phyloP scores from a whole-genome alignment of 495 filamentous ascomycete genomes.

The Neurospora sublineolata region DNA sequence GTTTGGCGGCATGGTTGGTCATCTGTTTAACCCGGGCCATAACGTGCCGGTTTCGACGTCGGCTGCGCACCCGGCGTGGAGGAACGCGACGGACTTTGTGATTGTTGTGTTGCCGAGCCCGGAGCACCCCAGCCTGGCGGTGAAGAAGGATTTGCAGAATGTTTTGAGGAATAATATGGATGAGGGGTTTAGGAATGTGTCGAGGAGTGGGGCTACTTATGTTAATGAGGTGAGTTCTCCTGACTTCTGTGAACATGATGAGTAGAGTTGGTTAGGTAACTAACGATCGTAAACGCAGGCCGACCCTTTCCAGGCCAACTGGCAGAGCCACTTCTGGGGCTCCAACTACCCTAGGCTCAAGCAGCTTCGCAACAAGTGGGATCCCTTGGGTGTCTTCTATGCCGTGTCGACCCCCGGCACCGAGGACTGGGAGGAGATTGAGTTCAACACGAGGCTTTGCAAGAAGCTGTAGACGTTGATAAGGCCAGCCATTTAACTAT shows the following conservation, averaged over 20 bases:
- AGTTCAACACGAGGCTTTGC: conserved; percentile 25
- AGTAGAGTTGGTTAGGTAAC: background rate
- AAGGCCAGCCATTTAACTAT: background rate
- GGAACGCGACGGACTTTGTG: conserved; percentile 18
- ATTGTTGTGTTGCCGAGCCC: conserved; percentile 9
- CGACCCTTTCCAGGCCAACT: conserved; percentile 32
- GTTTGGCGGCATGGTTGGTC: conserved; percentile 20
- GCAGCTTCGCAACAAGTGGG: conserved; percentile 39
- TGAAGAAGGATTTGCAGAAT: conserved; percentile 15
- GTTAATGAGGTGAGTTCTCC: conserved; percentile 29
- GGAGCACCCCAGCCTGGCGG: conserved; percentile 2
- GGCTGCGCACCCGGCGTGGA: conserved; percentile 45
- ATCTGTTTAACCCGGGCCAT: conserved; percentile 32
- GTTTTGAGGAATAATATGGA: conserved; percentile 17
- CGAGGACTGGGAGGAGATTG: conserved; percentile 28
- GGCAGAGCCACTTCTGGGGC: conserved; percentile 31
- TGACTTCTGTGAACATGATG: background rate
- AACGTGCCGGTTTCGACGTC: conserved; percentile 19
- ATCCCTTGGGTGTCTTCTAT: conserved; percentile 42
- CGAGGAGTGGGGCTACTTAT: conserved; percentile 25
- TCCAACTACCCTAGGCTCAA: conserved; percentile 21
- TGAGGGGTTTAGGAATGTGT: conserved; percentile 18
- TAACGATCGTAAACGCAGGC: conserved; percentile 6
- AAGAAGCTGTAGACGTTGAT: conserved; percentile 1
- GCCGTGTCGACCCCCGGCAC: conserved; percentile 28